Evolutionary conservation across 345 rosid species (phyloP).

Genomic region (Pistacia atlantica): DNA sequence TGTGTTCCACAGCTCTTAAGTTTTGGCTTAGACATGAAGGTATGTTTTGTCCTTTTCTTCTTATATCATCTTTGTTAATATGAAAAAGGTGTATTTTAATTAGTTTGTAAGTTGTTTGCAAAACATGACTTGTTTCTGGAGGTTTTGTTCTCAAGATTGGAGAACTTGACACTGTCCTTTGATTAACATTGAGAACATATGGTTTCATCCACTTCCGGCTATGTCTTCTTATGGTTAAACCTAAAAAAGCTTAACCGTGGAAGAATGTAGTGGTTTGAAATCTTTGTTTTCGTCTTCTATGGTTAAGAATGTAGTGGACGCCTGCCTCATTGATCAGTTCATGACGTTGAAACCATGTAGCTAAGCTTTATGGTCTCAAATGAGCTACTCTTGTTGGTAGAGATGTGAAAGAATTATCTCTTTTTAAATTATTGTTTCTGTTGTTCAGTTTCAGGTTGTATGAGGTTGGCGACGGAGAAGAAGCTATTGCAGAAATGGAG

Average conservation of each 20-base stretch:
- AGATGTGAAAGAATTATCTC: too few relatives aligned
- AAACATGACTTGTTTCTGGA: neutral
- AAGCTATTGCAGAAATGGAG: conserved; percentile 48
- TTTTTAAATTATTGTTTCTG: too few relatives aligned
- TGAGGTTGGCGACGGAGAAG: conserved; percentile 56
- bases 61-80: neutral
- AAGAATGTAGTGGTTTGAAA: neutral
- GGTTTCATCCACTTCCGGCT: neutral
- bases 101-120: too few relatives aligned
- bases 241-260: neutral
- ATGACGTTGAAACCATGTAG: too few relatives aligned
- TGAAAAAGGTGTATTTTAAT: neutral
- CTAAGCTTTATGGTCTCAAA: too few relatives aligned
- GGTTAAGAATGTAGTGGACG: neutral
- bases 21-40: neutral
- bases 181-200: neutral
- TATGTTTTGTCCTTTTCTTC: neutral
- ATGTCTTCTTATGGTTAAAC: neutral
- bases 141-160: neutral
- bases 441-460: conserved; percentile 24
- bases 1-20: neutral
- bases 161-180: neutral
- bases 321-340: neutral
- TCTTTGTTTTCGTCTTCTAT: neutral
- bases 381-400: too few relatives aligned